These are phyloP conservation scores for Clarireedia paspali DNA, from an alignment of 2,329 filamentous ascomycete species.

Conservation along the genomic window DNA sequence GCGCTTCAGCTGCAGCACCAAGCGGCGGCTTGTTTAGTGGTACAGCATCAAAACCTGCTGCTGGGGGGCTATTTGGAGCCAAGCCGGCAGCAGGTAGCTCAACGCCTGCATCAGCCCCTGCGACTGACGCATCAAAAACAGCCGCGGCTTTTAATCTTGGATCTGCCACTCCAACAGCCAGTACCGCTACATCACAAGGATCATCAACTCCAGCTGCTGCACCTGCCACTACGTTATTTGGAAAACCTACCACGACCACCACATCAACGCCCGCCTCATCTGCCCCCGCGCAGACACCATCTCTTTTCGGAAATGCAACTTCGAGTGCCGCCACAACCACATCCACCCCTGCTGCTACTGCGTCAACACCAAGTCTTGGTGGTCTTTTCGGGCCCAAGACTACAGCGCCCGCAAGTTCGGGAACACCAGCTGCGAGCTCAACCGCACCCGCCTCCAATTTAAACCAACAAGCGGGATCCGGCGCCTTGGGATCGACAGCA, in stretches of 20 bases:
- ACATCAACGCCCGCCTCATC: slow-evolving; percentile 14
- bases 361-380: slow-evolving; percentile 21
- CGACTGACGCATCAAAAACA: slow-evolving; percentile 13
- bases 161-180: slow-evolving; percentile 12
- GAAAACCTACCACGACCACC: slow-evolving; percentile 1
- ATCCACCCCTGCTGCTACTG: slow-evolving; percentile 17
- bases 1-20: slow-evolving; percentile 3
- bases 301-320: slow-evolving; percentile 27
- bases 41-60: not conserved
- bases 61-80: slow-evolving; percentile 4
- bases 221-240: slow-evolving; percentile 8
- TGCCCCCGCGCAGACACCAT: slow-evolving; percentile 11
- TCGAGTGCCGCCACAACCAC: slow-evolving; percentile 5
- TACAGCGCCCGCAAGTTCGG: slow-evolving; percentile 3
- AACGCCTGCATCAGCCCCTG: slow-evolving; percentile 9
- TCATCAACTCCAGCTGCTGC: slow-evolving; percentile 5
- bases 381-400: slow-evolving; percentile 23
- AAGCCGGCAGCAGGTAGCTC: slow-evolving; percentile 11
- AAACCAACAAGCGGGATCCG: not conserved
- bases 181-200: slow-evolving; percentile 4
- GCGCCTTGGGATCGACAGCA: not conserved
- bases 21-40: slow-evolving; percentile 7
- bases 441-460: slow-evolving; percentile 22
- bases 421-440: slow-evolving; percentile 18
- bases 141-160: slow-evolving; percentile 16